Evolutionary conservation across 805 yeast species (phyloP).

Genomic region (Yamadazyma akitaensis): DNA sequence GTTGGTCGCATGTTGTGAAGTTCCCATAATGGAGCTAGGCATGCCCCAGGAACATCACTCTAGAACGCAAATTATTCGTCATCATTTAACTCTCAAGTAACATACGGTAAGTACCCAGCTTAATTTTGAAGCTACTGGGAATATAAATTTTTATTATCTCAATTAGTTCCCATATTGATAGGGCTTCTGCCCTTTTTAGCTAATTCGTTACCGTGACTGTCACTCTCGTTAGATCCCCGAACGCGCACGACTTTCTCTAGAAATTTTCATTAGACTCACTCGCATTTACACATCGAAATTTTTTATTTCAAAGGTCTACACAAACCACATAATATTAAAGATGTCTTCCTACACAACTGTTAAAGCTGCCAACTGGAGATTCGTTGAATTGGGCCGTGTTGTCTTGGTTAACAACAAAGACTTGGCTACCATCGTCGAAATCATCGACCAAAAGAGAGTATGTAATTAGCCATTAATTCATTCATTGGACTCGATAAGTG

Average conservation of each 20-base stretch:
- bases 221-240: neutral
- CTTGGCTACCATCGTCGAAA: slow-evolving; percentile 96
- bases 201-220: neutral
- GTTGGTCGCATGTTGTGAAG: slow-evolving; percentile 41
- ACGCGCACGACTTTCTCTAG: slow-evolving; percentile 4
- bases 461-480: slow-evolving; percentile 30
- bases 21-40: slow-evolving; percentile 44
- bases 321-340: slow-evolving; percentile 10
- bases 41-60: slow-evolving; percentile 37
- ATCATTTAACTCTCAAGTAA: slow-evolving; percentile 23
- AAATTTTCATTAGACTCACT: slow-evolving; percentile 10
- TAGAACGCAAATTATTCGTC: slow-evolving; percentile 48
- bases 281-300: slow-evolving; percentile 12
- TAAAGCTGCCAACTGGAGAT: slow-evolving; percentile 98
- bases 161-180: neutral
- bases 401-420: slow-evolving; percentile 83
- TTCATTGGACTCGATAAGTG: neutral
- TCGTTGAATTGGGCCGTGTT: slow-evolving; percentile 98
- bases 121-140: too few species aligned
- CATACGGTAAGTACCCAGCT: neutral
- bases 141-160: too few species aligned
- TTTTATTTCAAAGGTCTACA: slow-evolving; percentile 12
- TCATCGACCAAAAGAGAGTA: slow-evolving; percentile 99
- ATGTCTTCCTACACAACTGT: slow-evolving; percentile 56
- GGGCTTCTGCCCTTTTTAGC: neutral